Evolutionary conservation across 2,329 filamentous ascomycete species (phyloP).

Genomic region (Scedosporium aurantiacum): DNA sequence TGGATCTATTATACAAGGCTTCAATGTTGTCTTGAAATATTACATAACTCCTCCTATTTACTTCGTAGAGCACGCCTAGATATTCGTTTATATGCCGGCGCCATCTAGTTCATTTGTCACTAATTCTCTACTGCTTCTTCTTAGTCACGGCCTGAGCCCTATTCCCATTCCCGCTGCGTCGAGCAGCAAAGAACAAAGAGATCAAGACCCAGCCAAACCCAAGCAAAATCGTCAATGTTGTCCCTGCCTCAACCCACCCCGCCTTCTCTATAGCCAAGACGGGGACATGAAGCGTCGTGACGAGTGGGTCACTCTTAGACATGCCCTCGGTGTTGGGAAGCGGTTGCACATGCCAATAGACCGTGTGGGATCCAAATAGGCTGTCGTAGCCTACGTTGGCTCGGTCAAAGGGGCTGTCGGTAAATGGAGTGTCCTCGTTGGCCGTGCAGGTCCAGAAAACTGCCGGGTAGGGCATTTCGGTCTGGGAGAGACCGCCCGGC

Average conservation of each 20-base stretch:
- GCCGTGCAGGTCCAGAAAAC: conserved; percentile 85
- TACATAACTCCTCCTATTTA: too few species aligned
- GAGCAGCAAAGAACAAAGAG: conserved; percentile 31
- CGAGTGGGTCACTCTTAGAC: conserved; percentile 21
- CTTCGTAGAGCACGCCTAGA: too few species aligned
- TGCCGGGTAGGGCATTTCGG: conserved; percentile 65
- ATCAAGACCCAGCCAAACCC: conserved; percentile 62
- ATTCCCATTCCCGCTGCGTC: not conserved
- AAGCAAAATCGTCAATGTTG: conserved; percentile 44
- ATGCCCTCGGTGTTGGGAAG: conserved; percentile 16
- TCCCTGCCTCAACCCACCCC: conserved; percentile 40
- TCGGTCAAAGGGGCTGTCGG: conserved; percentile 74
- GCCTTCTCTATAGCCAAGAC: conserved; percentile 47
- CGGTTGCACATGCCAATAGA: conserved; percentile 71
- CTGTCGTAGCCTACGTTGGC: conserved; percentile 77
- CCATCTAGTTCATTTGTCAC: not conserved
- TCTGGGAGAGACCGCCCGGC: conserved; percentile 37
- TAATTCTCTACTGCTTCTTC: conserved; percentile 1
- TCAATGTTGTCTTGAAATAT: too few species aligned
- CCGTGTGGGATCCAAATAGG: conserved; percentile 62
- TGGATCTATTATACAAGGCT: too few species aligned
- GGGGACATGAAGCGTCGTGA: conserved; percentile 50
- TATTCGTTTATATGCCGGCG: too few species aligned
- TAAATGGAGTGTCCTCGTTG: conserved; percentile 54
- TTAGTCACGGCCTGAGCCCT: not conserved